A percentile compares a stretch with the other conserved stretches of the same genome.
phyloP scores from a whole-genome alignment of 2,329 filamentous ascomycete genomes.

The Neocucurbitaria cava region DNA sequence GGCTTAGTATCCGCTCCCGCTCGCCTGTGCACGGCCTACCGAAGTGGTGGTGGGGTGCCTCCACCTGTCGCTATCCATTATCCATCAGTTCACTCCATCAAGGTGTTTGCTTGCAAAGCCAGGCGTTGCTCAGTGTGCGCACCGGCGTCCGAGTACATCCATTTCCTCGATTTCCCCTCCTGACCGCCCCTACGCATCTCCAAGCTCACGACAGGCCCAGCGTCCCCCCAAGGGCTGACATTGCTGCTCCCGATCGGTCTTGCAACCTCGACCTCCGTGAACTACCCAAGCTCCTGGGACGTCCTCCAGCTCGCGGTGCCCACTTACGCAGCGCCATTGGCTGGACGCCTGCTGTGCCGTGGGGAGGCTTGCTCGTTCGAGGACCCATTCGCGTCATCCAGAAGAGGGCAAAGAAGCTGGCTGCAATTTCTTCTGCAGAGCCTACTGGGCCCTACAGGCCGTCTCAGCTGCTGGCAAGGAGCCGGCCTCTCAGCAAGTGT shows the following conservation, averaged over 20 bases:
- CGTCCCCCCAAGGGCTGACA: slow-evolving; percentile 11
- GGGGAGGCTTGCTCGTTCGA: slow-evolving; percentile 37
- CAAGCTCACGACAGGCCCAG: slow-evolving; percentile 10
- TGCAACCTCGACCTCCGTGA: slow-evolving; percentile 29
- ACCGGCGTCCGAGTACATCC: background rate
- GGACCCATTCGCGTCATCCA: slow-evolving; percentile 39
- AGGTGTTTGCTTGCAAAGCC: slow-evolving; percentile 14
- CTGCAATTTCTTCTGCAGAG: slow-evolving; percentile 43
- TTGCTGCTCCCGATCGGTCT: slow-evolving; percentile 25
- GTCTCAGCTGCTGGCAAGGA: slow-evolving; percentile 39
- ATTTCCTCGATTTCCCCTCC: no score
- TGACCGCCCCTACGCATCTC: slow-evolving; percentile 1
- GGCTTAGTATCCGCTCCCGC: slow-evolving; percentile 12
- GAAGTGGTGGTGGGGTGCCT: slow-evolving; percentile 18
- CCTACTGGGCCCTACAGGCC: slow-evolving; percentile 36
- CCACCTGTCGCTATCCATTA: slow-evolving; percentile 13
- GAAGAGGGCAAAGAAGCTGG: slow-evolving; percentile 38
- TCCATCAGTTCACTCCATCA: slow-evolving; percentile 18
- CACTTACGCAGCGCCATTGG: slow-evolving; percentile 36
- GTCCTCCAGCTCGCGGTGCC: slow-evolving; percentile 30
- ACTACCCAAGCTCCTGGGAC: slow-evolving; percentile 31
- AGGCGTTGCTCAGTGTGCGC: background rate
- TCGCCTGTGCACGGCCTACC: slow-evolving; percentile 13
- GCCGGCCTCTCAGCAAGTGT: slow-evolving; percentile 34
- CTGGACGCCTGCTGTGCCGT: slow-evolving; percentile 28